Evolutionary conservation across 768 basidiomycete species (phyloP), one percentile per base, ranked within the genome.

Genomic region (Lanmaoa rubissima): DNA sequence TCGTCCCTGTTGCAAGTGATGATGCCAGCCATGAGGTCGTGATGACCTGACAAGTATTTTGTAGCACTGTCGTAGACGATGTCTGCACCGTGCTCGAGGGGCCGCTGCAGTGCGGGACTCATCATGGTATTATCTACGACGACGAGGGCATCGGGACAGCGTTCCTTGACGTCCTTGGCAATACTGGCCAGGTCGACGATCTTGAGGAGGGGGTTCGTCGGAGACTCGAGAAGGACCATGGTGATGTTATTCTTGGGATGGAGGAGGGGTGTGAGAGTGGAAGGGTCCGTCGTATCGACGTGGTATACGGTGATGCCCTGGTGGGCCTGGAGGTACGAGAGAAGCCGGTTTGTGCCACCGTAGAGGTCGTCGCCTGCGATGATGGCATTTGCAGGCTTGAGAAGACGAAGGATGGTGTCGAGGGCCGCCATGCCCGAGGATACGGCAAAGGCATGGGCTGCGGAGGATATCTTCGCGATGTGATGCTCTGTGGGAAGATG

Each of bases 91-190:
- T 97, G 88, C 66, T 98, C 94, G 38, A 98, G 82, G 12, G 97
- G 97, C 55, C 95, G 78, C 69, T 96, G 94, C 9, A 98, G 79
- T 74, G 98, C 98, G 16, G 97, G 96, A 68, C 94, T 97, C 96
- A 98, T 98, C 97, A 98, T 98, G 58, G 97, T 98, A 70, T 99
- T 98, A 72, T 98, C 97, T 21, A 94, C 93, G 38, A 95, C 90
- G 51, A 95, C 76, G 62, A 94, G 64, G 2, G 93, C 94, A 65
- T 90, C 82, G 9, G 88, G 87, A 17, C 88, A 88, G 48, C 81
- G 81, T 65, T 88, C 84, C 68, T 95, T 94, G 62, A 96, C 91
- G 62, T 92, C 81, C 53, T 83, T 80, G 62, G 88, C 85, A 65
- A 99, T 96, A 28, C 78, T 78, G 7, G 87, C 88, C 49, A 99